phyloP scores from a whole-genome alignment of 2,329 filamentous ascomycete species.

The Cucurbitaria berberidis region DNA sequence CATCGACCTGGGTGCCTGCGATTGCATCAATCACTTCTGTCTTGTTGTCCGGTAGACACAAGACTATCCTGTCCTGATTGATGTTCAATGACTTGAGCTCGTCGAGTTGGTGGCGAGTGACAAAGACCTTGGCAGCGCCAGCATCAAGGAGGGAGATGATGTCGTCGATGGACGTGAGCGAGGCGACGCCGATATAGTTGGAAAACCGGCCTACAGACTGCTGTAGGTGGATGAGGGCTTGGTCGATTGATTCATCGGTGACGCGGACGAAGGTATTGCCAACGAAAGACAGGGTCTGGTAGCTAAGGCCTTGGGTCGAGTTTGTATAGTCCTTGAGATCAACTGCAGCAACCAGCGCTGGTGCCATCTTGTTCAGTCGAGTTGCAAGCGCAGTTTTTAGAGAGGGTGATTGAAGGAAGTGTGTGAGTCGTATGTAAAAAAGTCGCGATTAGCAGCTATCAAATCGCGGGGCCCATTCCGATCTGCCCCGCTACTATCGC shows the following conservation, averaged over 20 bases:
- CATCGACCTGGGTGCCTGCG: constrained; percentile 51
- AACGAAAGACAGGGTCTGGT: constrained; percentile 62
- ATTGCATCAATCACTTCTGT: constrained; percentile 50
- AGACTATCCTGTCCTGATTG: constrained; percentile 62
- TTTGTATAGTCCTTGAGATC: constrained; percentile 53
- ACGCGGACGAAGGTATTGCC: constrained; percentile 63
- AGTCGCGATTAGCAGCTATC: not conserved
- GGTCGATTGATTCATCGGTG: constrained; percentile 55
- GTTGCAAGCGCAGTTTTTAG: not conserved
- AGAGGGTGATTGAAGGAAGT: constrained; percentile 3
- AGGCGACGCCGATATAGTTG: constrained; percentile 78
- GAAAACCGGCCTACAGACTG: constrained; percentile 62
- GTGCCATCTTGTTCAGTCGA: constrained; percentile 45
- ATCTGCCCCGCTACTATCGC: constrained; percentile 17
- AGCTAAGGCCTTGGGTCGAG: constrained; percentile 57
- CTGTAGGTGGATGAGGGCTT: constrained; percentile 60
- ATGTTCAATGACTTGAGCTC: constrained; percentile 60
- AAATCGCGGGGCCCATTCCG: constrained; percentile 16
- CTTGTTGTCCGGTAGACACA: constrained; percentile 56
- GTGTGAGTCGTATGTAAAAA: constrained; percentile 13
- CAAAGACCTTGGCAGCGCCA: constrained; percentile 85
- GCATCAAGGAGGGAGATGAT: constrained; percentile 81
- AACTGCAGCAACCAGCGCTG: constrained; percentile 58
- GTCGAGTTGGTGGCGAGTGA: constrained; percentile 71
- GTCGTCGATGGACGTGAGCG: constrained; percentile 71